A percentile compares a stretch with the other conserved stretches of the same genome.
phyloP scores from a whole-genome alignment of 148 eudicot species.

The Cornus controversa region DNA sequence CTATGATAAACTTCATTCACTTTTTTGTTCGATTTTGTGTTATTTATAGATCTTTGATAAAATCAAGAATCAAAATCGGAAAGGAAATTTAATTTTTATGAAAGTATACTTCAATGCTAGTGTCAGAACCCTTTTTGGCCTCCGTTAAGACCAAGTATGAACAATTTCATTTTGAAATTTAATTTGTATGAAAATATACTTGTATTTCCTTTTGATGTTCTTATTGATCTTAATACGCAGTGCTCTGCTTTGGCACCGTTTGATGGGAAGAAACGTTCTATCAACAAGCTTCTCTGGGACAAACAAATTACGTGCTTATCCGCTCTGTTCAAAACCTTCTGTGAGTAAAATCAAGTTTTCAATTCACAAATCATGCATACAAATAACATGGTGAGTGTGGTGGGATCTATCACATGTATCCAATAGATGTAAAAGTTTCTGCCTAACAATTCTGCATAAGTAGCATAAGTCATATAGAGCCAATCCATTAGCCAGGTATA shows the following conservation, averaged over 20 bases:
- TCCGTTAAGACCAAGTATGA: no score
- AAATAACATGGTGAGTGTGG: background rate
- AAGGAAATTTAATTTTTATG: no score
- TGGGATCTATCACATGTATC: no score
- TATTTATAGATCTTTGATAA: no score
- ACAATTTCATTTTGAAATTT: background rate
- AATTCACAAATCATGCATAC: background rate
- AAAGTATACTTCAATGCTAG: no score
- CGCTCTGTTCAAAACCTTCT: constrained; percentile 67
- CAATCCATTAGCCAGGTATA: no score
- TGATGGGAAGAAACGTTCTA: constrained; percentile 78
- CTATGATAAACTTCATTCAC: no score
- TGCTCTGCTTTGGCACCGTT: constrained; percentile 87
- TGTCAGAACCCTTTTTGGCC: background rate
- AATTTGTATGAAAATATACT: background rate
- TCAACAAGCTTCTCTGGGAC: constrained; percentile 42
- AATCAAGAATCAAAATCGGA: background rate
- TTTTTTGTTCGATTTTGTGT: no score
- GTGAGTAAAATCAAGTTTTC: constrained; percentile 29
- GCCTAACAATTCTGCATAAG: no score
- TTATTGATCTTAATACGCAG: constrained; percentile 25
- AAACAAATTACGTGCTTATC: constrained; percentile 58
- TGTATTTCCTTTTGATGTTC: background rate
- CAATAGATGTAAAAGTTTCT: no score
- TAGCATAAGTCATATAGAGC: no score